phyloP scores from a whole-genome alignment of 2,329 filamentous ascomycete genomes.

The Epichloe elymi region DNA sequence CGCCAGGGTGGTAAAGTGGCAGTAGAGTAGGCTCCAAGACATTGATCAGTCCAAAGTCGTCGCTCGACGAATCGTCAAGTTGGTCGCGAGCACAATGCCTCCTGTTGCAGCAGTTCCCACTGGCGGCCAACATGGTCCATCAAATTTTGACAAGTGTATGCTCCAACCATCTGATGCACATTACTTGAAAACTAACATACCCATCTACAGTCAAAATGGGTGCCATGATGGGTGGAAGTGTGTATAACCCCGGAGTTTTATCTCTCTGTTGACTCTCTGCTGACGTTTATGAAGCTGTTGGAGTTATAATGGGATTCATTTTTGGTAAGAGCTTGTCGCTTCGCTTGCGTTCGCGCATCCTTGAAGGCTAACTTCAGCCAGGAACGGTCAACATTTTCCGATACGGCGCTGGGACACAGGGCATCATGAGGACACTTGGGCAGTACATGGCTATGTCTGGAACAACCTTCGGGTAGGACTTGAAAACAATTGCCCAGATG shows the following conservation, averaged over 20 bases:
- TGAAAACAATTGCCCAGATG: background rate
- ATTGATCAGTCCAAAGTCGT: background rate
- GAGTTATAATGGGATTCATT: conserved; percentile 93
- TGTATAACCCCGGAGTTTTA: conserved; percentile 25
- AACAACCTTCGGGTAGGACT: conserved; percentile 76
- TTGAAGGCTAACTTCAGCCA: conserved; percentile 21
- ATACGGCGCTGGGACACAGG: conserved; percentile 85
- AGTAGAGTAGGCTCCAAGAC: background rate
- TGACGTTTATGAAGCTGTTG: conserved; percentile 56
- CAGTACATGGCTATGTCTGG: conserved; percentile 96
- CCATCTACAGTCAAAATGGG: conserved; percentile 61
- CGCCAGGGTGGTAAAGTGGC: background rate
- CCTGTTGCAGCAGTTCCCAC: conserved; percentile 25
- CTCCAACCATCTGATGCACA: background rate
- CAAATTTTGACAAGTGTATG: conserved; percentile 42
- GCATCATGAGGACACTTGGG: conserved; percentile 84
- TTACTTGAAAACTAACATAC: background rate
- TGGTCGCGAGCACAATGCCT: conserved; percentile 19
- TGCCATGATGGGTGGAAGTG: conserved; percentile 96
- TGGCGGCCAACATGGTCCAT: conserved; percentile 33
- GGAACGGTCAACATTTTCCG: conserved; percentile 90
- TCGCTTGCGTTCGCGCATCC: background rate
- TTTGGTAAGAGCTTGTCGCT: conserved; percentile 50
- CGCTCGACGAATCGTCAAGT: background rate
- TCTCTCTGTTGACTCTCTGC: conserved; percentile 7